Evolutionary conservation across 768 basidiomycete genomes (phyloP).

Genomic region (Amanita muscaria): DNA sequence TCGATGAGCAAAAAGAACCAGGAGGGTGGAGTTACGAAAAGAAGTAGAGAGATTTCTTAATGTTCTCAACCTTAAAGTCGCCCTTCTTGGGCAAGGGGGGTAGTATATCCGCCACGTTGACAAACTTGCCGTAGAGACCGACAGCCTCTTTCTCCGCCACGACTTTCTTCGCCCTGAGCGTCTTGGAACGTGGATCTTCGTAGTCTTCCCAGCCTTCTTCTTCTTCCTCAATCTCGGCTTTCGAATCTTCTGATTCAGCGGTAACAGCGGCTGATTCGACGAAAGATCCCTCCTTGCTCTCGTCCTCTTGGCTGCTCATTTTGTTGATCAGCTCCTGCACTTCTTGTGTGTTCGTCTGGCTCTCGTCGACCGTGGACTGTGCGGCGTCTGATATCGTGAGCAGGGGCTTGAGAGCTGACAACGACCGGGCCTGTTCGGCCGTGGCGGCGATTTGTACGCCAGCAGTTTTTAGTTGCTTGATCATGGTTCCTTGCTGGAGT

Average conservation of each 20-base stretch:
- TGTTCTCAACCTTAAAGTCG: constrained; percentile 71
- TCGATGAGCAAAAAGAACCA: not conserved
- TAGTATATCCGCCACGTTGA: constrained; percentile 64
- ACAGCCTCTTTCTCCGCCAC: constrained; percentile 17
- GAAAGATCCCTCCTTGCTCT: too few relatives aligned
- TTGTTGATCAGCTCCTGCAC: constrained; percentile 13
- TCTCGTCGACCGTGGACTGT: constrained; percentile 24
- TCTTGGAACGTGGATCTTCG: constrained; percentile 7
- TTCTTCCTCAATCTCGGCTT: constrained; percentile 13
- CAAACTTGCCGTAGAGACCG: constrained; percentile 48
- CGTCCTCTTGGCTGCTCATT: constrained; percentile 7
- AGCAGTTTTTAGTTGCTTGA: constrained; percentile 33
- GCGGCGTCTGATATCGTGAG: constrained; percentile 30
- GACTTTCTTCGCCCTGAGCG: constrained; percentile 14
- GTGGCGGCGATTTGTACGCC: constrained; percentile 38
- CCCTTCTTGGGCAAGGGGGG: constrained; percentile 83
- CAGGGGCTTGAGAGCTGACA: constrained; percentile 24
- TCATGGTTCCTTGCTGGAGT: constrained; percentile 28
- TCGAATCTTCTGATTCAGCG: constrained; percentile 15
- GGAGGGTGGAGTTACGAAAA: constrained; percentile 52
- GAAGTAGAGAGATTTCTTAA: constrained; percentile 83
- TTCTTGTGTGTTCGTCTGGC: constrained; percentile 2
- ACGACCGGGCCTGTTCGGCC: constrained; percentile 28
- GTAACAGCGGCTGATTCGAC: constrained; percentile 3
- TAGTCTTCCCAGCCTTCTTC: constrained; percentile 7